Percentiles rank a stretch among this genome's conserved stretches.
These are phyloP conservation scores for Suillus luteus DNA, from an alignment of 768 basidiomycete species.

Conservation along the genomic window DNA sequence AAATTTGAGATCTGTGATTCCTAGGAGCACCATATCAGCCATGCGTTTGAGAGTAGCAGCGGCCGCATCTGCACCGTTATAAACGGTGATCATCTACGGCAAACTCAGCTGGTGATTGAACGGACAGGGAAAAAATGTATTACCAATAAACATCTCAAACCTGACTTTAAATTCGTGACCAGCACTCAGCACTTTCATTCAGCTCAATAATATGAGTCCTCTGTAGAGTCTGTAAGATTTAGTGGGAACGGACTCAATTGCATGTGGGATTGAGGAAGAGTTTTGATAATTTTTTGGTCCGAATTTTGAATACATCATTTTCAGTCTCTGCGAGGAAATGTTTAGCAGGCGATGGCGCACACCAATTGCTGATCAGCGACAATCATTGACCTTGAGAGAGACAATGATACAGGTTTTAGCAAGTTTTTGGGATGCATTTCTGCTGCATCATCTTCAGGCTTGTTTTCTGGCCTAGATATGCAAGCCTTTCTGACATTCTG, in stretches of 20 bases:
- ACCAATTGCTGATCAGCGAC: no score
- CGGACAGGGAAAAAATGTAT: not conserved
- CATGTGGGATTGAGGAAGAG: no score
- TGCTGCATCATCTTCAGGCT: not conserved
- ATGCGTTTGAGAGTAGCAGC: not conserved
- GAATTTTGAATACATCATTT: no score
- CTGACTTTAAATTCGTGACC: no score
- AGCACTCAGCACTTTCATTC: no score
- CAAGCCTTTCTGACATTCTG: not conserved
- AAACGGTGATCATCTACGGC: not conserved
- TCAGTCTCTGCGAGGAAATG: no score
- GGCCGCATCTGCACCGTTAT: not conserved
- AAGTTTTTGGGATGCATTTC: not conserved
- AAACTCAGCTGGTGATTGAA: not conserved
- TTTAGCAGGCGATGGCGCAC: no score
- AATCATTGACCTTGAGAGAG: not conserved
- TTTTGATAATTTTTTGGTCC: no score
- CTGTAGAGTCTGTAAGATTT: no score
- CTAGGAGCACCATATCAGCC: not conserved
- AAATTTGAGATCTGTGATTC: not conserved
- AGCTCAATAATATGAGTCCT: no score
- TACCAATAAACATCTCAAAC: no score
- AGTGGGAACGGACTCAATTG: no score
- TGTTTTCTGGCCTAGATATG: not conserved
- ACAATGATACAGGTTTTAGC: not conserved